Base-by-base conservation (phyloP, 179 eudicot species). In the Amaranthus tricolor region DNA sequence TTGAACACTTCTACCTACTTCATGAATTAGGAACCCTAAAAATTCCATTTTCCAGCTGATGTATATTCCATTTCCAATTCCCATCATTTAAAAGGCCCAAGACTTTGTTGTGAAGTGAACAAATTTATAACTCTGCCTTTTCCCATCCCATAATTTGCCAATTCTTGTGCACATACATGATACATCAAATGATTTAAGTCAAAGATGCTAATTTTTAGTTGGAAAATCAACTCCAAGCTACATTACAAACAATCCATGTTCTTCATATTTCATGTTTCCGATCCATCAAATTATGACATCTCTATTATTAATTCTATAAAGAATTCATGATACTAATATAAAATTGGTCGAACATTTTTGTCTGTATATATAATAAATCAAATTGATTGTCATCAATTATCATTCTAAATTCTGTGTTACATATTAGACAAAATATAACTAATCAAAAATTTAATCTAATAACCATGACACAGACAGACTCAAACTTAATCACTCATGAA, bases 241-340 rank as follows among this genome's bases (percentile, higher is more conserved):
- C 12, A 54, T 80, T 60, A 73, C 73, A 73, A 73, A 80, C 83
- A 80, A 61, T 19, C 70, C 80, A 80, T 76, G 80, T 72, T 80
- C 80, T 61, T 66, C 74, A 20, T 76, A 57, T 48, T 72, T 55
- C 61, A 58, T 65, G 62, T 65, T 4, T 14, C 0, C 6, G 43
- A 65, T 62, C 56, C 63, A 71, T 76, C 69, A 75, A 74, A 48
- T 50, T 9, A 57, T 55, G 20, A 64, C 47, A 65, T 56, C 14
- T 62, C n/a, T 52, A 50, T 74, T 48, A 68, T 78, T 61, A 61
- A 53, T 45, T 19, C 9, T 6, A 52, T 51, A 51, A 7, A 44
- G 65, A 60, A 58, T 78, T 21, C 5, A 44, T 51, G 71, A 79
- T 70, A 31, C 2, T 2, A 31, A 31, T 31, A 31, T 31, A 31